A percentile compares a stretch with the other conserved stretches of the same genome.
Conservation (phyloP, 768 basidiomycete genomes). For the Artomyces pyxidatus region DNA sequence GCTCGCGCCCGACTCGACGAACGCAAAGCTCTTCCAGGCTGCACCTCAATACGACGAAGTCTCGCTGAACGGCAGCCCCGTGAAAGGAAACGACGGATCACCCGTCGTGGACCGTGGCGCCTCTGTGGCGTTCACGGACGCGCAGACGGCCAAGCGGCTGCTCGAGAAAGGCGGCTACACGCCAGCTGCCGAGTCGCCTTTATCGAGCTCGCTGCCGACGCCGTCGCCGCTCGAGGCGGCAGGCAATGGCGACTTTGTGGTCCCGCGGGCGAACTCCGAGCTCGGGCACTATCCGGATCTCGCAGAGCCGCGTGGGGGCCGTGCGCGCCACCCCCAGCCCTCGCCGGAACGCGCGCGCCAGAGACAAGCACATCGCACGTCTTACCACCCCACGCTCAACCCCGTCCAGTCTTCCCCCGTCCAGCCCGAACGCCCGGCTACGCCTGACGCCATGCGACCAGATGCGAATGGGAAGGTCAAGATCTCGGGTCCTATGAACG, state of each 20-base stretch:
- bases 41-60: constrained; percentile 23
- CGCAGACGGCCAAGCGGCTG: constrained; percentile 32
- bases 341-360: constrained; percentile 54
- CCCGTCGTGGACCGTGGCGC: constrained; percentile 36
- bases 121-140: constrained; percentile 25
- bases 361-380: constrained; percentile 45
- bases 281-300: constrained; percentile 74
- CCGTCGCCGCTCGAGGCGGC: constrained; percentile 35
- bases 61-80: constrained; percentile 22
- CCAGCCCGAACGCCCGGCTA: constrained; percentile 30
- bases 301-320: constrained; percentile 29
- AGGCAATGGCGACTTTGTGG: constrained; percentile 14
- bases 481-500: constrained; percentile 85
- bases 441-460: constrained; percentile 38
- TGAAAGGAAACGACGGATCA: constrained; percentile 40
- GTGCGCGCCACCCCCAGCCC: constrained; percentile 31
- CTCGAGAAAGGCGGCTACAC: constrained; percentile 31
- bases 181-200: constrained; percentile 45
- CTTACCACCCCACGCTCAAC: constrained; percentile 54
- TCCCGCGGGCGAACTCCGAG: constrained; percentile 70
- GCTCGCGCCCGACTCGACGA: constrained; percentile 43
- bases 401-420: constrained; percentile 42
- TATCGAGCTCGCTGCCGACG: constrained; percentile 54
- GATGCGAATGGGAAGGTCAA: constrained; percentile 62
- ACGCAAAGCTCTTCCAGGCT: constrained; percentile 53